Conservation (phyloP, 1,284 basidiomycete genomes). For the Boletus semigastroideus region DNA sequence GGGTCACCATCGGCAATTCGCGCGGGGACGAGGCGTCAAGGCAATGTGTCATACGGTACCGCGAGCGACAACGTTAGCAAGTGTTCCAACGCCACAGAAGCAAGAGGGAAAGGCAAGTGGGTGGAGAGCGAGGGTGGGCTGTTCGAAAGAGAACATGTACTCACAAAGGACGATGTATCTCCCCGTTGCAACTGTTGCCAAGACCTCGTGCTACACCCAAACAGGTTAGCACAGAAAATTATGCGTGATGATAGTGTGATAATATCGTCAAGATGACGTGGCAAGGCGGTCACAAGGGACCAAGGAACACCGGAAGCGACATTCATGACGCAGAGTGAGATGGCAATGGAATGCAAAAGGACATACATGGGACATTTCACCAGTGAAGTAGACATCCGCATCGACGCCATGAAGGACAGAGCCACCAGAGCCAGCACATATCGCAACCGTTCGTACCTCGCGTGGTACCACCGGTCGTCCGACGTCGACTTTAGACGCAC, state of each 20-base stretch:
- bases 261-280: slow-evolving; percentile 10
- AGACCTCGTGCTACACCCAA: slow-evolving; percentile 70
- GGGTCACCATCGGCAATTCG: slow-evolving; percentile 10
- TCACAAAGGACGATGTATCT: slow-evolving; percentile 78
- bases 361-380: slow-evolving; percentile 88
- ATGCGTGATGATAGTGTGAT: slow-evolving; percentile 3
- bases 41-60: slow-evolving; percentile 15
- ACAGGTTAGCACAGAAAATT: slow-evolving; percentile 8
- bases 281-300: slow-evolving; percentile 7
- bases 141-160: slow-evolving; percentile 22
- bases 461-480: slow-evolving; percentile 49
- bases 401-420: slow-evolving; percentile 67
- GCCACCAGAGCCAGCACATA: slow-evolving; percentile 85
- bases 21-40: background rate
- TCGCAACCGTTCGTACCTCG: slow-evolving; percentile 59
- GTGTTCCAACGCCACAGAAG: slow-evolving; percentile 13
- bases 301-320: background rate
- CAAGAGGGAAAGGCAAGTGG: background rate
- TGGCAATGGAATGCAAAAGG: slow-evolving; percentile 13
- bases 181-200: slow-evolving; percentile 72
- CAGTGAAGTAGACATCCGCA: slow-evolving; percentile 85
- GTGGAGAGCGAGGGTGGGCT: background rate
- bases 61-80: slow-evolving; percentile 10
- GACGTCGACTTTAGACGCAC: slow-evolving; percentile 66
- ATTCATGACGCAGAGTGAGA: background rate